Conservation (phyloP, 2,329 filamentous ascomycete genomes). For the Alternaria burnsii region DNA sequence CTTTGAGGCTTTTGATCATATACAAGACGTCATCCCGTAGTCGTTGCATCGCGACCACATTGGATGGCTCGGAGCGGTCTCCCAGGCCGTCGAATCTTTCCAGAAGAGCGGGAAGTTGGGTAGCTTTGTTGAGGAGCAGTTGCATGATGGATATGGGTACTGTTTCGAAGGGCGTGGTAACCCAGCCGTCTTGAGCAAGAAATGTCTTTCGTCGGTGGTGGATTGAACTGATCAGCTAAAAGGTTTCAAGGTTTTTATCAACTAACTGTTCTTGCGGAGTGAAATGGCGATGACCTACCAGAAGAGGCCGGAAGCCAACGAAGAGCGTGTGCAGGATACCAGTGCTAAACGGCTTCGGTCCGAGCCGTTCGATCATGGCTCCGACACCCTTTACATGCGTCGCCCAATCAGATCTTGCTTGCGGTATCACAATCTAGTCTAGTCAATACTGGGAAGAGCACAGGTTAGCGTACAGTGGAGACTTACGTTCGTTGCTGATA, state of each 20-base stretch:
- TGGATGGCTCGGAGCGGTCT: background rate
- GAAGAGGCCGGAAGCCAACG: background rate
- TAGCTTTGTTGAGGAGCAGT: background rate
- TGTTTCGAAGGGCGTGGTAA: background rate
- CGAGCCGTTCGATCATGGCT: slow-evolving; percentile 9
- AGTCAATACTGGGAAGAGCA: too few relatives aligned
- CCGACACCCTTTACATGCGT: slow-evolving; percentile 14
- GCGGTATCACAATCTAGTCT: background rate
- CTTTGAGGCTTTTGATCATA: background rate
- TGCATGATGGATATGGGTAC: background rate
- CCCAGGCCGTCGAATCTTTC: background rate
- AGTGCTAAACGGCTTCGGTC: slow-evolving; percentile 10
- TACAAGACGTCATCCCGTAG: background rate
- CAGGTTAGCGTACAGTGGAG: too few relatives aligned
- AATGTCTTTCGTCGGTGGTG: background rate
- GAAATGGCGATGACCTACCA: background rate
- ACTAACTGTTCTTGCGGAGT: fast-evolving
- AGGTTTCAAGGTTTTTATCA: too few relatives aligned
- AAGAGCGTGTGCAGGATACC: slow-evolving; percentile 1
- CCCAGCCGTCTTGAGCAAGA: background rate
- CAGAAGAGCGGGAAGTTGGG: background rate
- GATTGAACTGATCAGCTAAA: background rate
- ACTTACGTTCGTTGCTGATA: too few relatives aligned
- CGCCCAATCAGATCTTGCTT: slow-evolving; percentile 10
- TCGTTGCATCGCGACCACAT: background rate